Percentiles rank a stretch among this genome's conserved stretches.
Conservation (phyloP, 306 rosid species). For the Fragaria ananassa region DNA sequence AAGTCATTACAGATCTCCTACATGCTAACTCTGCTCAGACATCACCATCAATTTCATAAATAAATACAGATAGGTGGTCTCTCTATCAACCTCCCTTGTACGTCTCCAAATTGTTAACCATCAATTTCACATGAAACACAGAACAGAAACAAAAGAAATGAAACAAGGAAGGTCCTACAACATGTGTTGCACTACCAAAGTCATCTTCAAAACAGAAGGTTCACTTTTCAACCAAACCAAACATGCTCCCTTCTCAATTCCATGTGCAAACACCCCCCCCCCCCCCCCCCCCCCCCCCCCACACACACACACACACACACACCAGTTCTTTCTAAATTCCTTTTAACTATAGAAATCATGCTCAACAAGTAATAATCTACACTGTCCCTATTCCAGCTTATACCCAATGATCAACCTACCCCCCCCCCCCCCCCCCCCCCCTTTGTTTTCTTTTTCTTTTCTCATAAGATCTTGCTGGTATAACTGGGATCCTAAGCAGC, state of each 20-base stretch:
- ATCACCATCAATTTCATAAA: neutral
- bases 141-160: neutral
- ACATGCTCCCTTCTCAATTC: constrained; percentile 30
- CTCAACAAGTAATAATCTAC: neutral
- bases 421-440: neutral
- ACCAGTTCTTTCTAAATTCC: neutral
- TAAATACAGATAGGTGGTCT: neutral
- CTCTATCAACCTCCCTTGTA: neutral
- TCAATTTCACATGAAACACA: constrained; percentile 2
- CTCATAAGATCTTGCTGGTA: neutral
- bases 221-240: constrained; percentile 21
- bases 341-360: neutral
- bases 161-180: constrained; percentile 14
- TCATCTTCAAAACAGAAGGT: constrained; percentile 13
- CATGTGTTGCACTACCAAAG: constrained; percentile 43
- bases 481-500: constrained; percentile 3
- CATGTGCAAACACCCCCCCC: constrained; percentile 24
- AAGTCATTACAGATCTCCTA: neutral
- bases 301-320: too few relatives aligned
- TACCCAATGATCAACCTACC: constrained; percentile 10
- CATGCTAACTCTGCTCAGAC: neutral
- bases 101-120: constrained; percentile 19
- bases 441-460: neutral
- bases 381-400: constrained; percentile 15
- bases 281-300: too few relatives aligned